A percentile compares a stretch with the other conserved stretches of the same genome.
These are phyloP conservation scores for Candida sanyaensis DNA, from an alignment of 1,139 yeast species.

Conservation along the genomic window DNA sequence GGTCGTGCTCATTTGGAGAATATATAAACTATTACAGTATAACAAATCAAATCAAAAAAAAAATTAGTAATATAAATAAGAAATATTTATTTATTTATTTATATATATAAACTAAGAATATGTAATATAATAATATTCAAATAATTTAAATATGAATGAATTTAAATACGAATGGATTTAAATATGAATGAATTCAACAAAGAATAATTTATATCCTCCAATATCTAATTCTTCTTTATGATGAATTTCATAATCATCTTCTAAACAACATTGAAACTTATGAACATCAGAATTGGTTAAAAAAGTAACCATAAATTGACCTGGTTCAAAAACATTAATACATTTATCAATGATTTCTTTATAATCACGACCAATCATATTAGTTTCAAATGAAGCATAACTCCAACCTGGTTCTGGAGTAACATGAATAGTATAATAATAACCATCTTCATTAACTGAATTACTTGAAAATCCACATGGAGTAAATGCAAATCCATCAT, in stretches of 20 bases:
- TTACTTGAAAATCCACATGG: constrained; percentile 97
- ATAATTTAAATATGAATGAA: no score
- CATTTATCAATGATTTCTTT: constrained; percentile 4
- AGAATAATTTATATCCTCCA: constrained; percentile 4
- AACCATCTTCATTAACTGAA: constrained; percentile 61
- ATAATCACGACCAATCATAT: constrained; percentile 21
- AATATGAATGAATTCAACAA: constrained; percentile 3
- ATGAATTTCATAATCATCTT: constrained; percentile 2
- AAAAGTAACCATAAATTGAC: constrained; percentile 6
- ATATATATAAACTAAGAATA: no score
- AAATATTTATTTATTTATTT: no score
- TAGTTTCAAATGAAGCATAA: constrained; percentile 94
- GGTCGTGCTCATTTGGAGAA: no score
- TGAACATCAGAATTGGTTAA: constrained; percentile 4
- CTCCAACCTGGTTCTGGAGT: constrained; percentile 96
- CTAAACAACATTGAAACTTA: constrained; percentile 4
- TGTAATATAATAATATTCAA: no score
- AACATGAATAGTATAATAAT: constrained; percentile 88
- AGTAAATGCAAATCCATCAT: constrained; percentile 90
- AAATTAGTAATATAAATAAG: no score
- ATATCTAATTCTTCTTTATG: constrained; percentile 5
- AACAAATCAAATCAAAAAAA: no score
- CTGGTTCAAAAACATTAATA: constrained; percentile 6
- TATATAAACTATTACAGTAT: no score
- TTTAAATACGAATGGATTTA: no score